Base-by-base conservation (phyloP, 2,329 filamentous ascomycete genomes). In the Fusarium fracticaudum region DNA sequence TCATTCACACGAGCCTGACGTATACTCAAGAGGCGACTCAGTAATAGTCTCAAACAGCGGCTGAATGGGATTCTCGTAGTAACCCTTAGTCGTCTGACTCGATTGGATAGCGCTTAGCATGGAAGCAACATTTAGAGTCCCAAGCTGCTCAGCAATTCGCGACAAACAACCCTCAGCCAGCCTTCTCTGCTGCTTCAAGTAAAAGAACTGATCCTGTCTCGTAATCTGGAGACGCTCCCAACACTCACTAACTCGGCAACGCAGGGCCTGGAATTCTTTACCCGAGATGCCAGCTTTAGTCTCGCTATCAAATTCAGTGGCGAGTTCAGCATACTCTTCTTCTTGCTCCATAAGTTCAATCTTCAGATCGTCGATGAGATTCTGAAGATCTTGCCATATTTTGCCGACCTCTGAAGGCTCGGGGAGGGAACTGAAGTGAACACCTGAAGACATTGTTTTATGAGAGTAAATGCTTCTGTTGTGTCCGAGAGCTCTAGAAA, bases 81-180 rank as follows among this genome's bases (percentile, higher is more conserved):
- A 40, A 0, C 1, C 11, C 14, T n/a, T 13, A 0, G 14, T 54
- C 2, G 12, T n/a, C 11, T 54, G 3, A 18, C 51, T 54, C 0
- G 24, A 35, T 3, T 54, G 51, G 3, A 40, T 54, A 54, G 51
- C 51, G 35, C 20, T 24, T n/a, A 6, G 35, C 51, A 54, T 54
- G 0, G 35, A 40, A 13, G 22, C 11, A 11, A 40, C 51, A 40
- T n/a, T 40, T 2, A 54, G 20, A 2, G 20, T 29, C 14, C 51
- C 51, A 38, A 54, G 51, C 35, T 54, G 20, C 20, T 54, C 51
- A 1, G 33, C 20, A 4, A 40, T 22, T 4, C 51, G 6, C 5
- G 51, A 40, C 20, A 54, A 3, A 0, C 10, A 38, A n/a, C 24
- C 4, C 20, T 54, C 51, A 40, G 35, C 35, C 6, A 54, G 20